A percentile compares a stretch with the other conserved stretches of the same genome.
These are phyloP conservation scores for Arabidopsis arenosa DNA, from an alignment of 345 rosid species.

Conservation along the genomic window DNA sequence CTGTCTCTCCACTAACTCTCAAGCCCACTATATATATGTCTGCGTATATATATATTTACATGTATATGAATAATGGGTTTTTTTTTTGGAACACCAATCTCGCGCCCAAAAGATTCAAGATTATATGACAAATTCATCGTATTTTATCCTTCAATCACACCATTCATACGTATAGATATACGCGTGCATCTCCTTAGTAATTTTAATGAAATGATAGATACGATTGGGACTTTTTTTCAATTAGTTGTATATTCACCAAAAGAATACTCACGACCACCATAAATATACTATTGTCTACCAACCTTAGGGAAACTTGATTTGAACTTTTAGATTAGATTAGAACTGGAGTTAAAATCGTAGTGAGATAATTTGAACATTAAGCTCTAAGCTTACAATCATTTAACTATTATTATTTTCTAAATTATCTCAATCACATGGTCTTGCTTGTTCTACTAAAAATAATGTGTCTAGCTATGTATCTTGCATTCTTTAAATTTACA, in stretches of 20 bases:
- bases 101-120: constrained; percentile 33
- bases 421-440: constrained; percentile 9
- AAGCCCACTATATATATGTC: constrained; percentile 2
- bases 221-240: neutral
- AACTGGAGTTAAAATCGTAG: too few species aligned
- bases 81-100: constrained; percentile 14
- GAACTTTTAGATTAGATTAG: neutral
- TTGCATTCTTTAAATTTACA: neutral
- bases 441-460: neutral
- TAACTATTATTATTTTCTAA: too few species aligned
- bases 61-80: neutral
- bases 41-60: neutral
- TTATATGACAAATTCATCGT: neutral
- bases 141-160: neutral
- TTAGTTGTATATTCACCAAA: neutral
- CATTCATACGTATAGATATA: constrained; percentile 21
- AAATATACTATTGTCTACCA: neutral
- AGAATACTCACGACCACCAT: neutral
- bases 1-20: constrained; percentile 45
- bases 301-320: neutral
- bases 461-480: neutral
- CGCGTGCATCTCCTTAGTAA: constrained; percentile 27
- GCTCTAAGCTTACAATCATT: too few species aligned
- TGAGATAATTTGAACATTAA: too few species aligned
- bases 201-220: neutral